These are phyloP conservation scores for Flueggea neowawraea DNA, from an alignment of 441 rosid species.

Conservation along the genomic window DNA sequence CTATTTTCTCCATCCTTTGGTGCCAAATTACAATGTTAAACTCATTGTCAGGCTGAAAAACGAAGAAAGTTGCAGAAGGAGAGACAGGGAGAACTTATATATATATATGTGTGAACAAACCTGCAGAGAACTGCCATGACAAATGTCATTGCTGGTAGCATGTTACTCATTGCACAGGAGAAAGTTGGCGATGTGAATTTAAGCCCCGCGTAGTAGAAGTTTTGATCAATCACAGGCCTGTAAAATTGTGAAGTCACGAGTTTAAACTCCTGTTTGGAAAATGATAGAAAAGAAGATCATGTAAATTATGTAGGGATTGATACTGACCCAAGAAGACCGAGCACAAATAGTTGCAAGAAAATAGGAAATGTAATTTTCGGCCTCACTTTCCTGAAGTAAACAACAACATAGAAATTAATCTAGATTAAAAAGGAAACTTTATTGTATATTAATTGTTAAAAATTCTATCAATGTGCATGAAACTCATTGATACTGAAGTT, in stretches of 20 bases:
- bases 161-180: slow-evolving; percentile 84
- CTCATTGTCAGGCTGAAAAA: too few species aligned
- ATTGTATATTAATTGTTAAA: too few species aligned
- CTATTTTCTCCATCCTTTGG: slow-evolving; percentile 57
- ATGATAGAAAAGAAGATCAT: too few species aligned
- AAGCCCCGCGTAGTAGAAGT: slow-evolving; percentile 85
- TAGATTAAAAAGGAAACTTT: too few species aligned
- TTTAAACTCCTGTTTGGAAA: too few species aligned
- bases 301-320: too few species aligned
- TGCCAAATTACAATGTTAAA: too few species aligned
- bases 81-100: too few species aligned
- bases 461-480: too few species aligned
- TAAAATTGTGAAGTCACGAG: background rate
- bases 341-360: slow-evolving; percentile 72
- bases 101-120: background rate
- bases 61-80: too few species aligned
- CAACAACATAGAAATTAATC: background rate
- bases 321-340: slow-evolving; percentile 87
- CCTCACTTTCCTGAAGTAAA: slow-evolving; percentile 57
- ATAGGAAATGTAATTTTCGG: slow-evolving; percentile 71
- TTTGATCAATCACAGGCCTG: slow-evolving; percentile 97
- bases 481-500: too few species aligned
- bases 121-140: slow-evolving; percentile 75
- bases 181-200: slow-evolving; percentile 89
- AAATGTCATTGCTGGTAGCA: slow-evolving; percentile 88